Conservation (phyloP, 108 stramenopile genomes). For the Schizochytrium sp. region DNA sequence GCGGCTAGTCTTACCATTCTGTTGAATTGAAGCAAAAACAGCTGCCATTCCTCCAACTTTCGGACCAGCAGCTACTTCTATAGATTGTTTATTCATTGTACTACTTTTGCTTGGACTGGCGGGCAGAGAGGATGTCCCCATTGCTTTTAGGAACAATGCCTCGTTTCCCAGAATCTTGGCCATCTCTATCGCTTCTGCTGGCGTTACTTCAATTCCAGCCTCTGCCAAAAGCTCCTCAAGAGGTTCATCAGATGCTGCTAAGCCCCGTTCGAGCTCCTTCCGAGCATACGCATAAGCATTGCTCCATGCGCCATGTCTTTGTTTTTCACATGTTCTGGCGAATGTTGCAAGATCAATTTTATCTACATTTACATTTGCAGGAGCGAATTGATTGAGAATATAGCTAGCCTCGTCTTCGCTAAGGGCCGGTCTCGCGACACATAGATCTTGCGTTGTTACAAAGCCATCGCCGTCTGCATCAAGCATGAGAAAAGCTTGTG, state of each 20-base stretch:
- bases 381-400: not conserved
- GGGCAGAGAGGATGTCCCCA: not conserved
- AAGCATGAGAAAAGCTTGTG: not conserved
- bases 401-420: not conserved
- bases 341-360: not conserved
- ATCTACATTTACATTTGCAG: not conserved
- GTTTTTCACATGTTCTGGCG: not conserved
- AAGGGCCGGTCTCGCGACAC: not conserved
- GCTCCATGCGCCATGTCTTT: not conserved
- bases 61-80: not conserved
- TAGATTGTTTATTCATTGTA: not conserved
- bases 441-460: not conserved
- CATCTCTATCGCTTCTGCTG: conserved; percentile 2
- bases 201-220: conserved; percentile 3
- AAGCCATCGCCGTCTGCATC: conserved; percentile 35
- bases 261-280: not conserved
- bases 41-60: not conserved
- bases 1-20: not conserved
- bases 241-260: not conserved
- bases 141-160: not conserved
- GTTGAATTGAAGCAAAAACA: not conserved
- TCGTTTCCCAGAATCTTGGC: conserved; percentile 1
- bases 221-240: conserved; percentile 19
- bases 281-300: not conserved
- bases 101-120: not conserved